These are phyloP conservation scores for Suhomyces kunorum DNA, from an alignment of 1,139 yeast genomes.

Conservation along the genomic window DNA sequence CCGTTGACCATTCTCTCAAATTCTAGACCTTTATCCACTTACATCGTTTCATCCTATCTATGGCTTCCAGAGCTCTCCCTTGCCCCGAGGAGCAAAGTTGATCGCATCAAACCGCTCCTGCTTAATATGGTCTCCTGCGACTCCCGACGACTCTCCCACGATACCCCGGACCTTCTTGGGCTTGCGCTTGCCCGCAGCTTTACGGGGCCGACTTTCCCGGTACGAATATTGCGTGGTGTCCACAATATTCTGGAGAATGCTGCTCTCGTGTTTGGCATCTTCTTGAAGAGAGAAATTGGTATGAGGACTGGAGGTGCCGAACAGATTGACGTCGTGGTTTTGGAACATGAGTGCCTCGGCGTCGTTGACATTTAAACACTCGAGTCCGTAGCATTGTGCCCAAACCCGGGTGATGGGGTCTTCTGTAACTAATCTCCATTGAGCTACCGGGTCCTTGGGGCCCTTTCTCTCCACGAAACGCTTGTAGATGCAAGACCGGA, in stretches of 20 bases:
- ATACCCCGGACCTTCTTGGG: slow-evolving; percentile 16
- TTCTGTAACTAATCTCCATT: slow-evolving; percentile 59
- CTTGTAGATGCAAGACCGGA: slow-evolving; percentile 54
- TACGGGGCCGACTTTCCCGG: slow-evolving; percentile 8
- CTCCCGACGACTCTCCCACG: slow-evolving; percentile 19
- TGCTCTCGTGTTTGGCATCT: slow-evolving; percentile 24
- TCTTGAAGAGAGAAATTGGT: slow-evolving; percentile 26
- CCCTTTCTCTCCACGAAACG: slow-evolving; percentile 36
- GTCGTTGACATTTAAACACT: slow-evolving; percentile 52
- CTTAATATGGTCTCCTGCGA: slow-evolving; percentile 30
- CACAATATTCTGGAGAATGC: slow-evolving; percentile 38
- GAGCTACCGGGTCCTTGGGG: slow-evolving; percentile 20
- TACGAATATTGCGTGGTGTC: slow-evolving; percentile 42
- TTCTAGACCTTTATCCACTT: not conserved
- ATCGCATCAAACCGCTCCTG: slow-evolving; percentile 47
- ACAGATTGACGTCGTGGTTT: slow-evolving; percentile 37
- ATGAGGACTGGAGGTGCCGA: slow-evolving; percentile 31
- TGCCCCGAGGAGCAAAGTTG: slow-evolving; percentile 56
- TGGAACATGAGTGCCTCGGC: slow-evolving; percentile 49
- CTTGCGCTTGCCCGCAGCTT: slow-evolving; percentile 2
- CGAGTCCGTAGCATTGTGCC: slow-evolving; percentile 56
- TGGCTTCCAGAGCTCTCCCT: slow-evolving; percentile 56
- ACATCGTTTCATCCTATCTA: slow-evolving; percentile 15
- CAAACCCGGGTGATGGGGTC: slow-evolving; percentile 54
- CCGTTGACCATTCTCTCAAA: not conserved